Evolutionary conservation across 768 basidiomycete species (phyloP).

Genomic region (Gymnopilus dilepis): DNA sequence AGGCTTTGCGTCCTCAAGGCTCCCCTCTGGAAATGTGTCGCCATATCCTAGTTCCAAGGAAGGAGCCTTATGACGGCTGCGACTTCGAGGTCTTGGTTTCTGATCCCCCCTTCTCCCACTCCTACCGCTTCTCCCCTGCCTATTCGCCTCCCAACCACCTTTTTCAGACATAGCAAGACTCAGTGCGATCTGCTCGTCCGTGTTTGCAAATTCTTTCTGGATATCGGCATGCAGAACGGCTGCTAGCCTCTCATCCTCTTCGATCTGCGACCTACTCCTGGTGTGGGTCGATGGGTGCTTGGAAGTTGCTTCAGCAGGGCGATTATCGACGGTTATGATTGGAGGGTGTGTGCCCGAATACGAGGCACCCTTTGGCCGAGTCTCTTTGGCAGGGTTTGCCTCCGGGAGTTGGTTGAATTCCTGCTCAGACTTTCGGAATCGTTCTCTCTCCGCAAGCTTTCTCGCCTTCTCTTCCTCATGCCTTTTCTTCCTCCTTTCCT

Average conservation of each 20-base stretch:
- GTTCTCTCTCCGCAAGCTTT: slow-evolving; percentile 19
- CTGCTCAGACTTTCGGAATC: slow-evolving; percentile 21
- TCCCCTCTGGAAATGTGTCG: background rate
- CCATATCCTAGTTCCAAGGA: background rate
- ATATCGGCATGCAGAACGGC: slow-evolving; percentile 11
- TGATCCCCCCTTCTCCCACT: background rate
- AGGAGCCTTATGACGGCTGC: background rate
- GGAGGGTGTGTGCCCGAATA: background rate
- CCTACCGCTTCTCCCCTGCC: background rate
- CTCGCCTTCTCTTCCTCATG: slow-evolving; percentile 13
- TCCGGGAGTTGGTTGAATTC: slow-evolving; percentile 21
- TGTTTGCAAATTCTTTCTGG: slow-evolving; percentile 1
- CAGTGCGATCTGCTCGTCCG: slow-evolving; percentile 1
- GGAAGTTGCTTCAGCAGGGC: background rate
- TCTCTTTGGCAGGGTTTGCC: background rate
- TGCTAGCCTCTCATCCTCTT: slow-evolving; percentile 6
- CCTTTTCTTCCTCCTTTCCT: slow-evolving; percentile 10
- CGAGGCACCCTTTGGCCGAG: background rate
- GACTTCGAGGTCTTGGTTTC: background rate
- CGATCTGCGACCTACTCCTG: background rate
- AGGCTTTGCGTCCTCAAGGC: background rate
- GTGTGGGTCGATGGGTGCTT: background rate
- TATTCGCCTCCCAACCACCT: background rate
- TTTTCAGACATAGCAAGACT: slow-evolving; percentile 7
- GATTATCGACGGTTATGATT: background rate